phyloP scores from a whole-genome alignment of 2,329 filamentous ascomycete species.

The Coniella lustricola region DNA sequence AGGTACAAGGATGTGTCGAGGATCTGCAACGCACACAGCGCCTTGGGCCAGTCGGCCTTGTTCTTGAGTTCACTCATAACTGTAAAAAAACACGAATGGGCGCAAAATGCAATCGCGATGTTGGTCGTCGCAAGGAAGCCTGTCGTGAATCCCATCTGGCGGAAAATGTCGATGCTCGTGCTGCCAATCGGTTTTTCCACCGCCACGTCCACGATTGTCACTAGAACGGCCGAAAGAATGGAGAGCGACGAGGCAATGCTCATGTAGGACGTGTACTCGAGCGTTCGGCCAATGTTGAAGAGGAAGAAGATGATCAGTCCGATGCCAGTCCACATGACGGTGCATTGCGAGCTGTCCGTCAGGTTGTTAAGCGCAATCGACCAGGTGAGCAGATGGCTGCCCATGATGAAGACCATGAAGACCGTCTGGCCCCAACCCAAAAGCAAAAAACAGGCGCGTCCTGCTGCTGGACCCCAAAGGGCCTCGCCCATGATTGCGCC shows the following conservation, averaged over 20 bases:
- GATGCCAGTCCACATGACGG: constrained; percentile 56
- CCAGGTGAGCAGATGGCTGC: constrained; percentile 62
- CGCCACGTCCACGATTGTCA: constrained; percentile 57
- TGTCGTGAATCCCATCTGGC: constrained; percentile 38
- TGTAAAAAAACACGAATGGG: constrained; percentile 62
- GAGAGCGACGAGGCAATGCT: constrained; percentile 51
- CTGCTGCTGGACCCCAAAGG: constrained; percentile 31
- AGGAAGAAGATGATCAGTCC: constrained; percentile 52
- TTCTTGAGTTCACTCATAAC: constrained; percentile 59
- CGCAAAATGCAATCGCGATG: constrained; percentile 60
- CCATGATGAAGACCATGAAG: constrained; percentile 63
- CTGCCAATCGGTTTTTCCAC: constrained; percentile 33
- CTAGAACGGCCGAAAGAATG: constrained; percentile 54
- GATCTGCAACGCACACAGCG: constrained; percentile 44
- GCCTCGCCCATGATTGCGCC: constrained; percentile 46
- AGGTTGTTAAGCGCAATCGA: constrained; percentile 60
- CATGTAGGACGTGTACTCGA: constrained; percentile 55
- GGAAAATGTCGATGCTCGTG: constrained; percentile 26
- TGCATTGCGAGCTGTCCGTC: constrained; percentile 53
- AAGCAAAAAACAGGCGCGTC: constrained; percentile 49
- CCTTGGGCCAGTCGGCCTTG: constrained; percentile 37
- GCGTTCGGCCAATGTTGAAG: constrained; percentile 53
- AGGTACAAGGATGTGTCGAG: constrained; percentile 57
- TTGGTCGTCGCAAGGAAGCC: constrained; percentile 54
- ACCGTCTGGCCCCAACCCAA: constrained; percentile 52